Conservation (phyloP, 2,329 filamentous ascomycete species). For the Alternaria brassicae region DNA sequence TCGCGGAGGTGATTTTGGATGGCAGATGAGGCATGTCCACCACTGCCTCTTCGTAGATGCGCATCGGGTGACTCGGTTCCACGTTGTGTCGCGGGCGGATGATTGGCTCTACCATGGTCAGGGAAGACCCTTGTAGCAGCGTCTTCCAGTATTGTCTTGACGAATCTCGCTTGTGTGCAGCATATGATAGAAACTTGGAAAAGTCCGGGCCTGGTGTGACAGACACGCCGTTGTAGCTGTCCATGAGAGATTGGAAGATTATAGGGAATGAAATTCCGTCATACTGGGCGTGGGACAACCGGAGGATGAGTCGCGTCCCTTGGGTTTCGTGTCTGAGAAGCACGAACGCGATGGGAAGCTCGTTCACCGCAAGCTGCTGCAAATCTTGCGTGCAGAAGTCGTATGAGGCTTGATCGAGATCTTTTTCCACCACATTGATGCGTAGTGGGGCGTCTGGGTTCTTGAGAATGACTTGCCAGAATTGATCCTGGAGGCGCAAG, state of each 20-base stretch:
- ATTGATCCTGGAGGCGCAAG: neutral
- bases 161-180: neutral
- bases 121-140: conserved; percentile 11
- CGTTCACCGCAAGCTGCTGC: neutral
- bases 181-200: neutral
- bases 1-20: conserved; percentile 46
- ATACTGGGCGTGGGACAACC: conserved; percentile 26
- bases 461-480: neutral
- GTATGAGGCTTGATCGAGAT: neutral
- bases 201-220: neutral
- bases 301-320: conserved; percentile 11
- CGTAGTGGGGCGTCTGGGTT: neutral
- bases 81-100: neutral
- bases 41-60: neutral
- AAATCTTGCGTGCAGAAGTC: neutral
- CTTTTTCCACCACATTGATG: neutral
- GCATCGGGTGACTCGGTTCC: neutral
- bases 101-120: neutral
- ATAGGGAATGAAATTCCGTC: conserved; percentile 16
- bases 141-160: conserved; percentile 10
- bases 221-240: neutral
- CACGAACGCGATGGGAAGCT: conserved; percentile 5
- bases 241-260: conserved; percentile 9
- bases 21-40: neutral
- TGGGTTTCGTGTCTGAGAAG: neutral